Evolutionary conservation across 441 rosid species (phyloP), one percentile per base, ranked within the genome.

Genomic region (Daphne laureola): DNA sequence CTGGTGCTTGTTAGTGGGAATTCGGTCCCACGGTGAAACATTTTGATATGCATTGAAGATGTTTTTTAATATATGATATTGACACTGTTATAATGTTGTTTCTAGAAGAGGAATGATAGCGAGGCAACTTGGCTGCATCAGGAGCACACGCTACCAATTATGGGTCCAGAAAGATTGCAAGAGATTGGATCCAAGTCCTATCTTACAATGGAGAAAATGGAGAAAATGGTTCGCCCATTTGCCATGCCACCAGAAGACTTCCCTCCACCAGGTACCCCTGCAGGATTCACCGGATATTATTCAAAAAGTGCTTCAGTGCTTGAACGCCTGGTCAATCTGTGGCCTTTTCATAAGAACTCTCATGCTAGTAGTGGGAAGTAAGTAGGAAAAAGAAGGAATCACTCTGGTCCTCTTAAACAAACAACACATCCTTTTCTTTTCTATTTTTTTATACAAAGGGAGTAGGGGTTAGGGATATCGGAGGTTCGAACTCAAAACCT

Each of bases 231-330:
- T 49, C 94, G 75, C 36, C 88, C 88, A 11, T 95, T 95, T 56
- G 99, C 98, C 12, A 91, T 95, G 99, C 99, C 99, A 0, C 82
- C 99, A 0, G 99, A 91, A 65, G 99, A 91, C 70, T 95, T 95
- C 60, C 99, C 99, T 53, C 99, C 99, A 5, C 82, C 97, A 15
- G 65, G 94, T 14, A 66, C 71, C 14, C 98, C 99, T 8, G 97
- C 85, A 2, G 99, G 99, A 59, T 95, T 95, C 83, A 75, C 99
- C 0, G 98, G 98, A 61, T 89, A 92, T 74, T 95, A 92, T 63
- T 73, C 96, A 1, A 95, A 89, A 74, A 87, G 97, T 45, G 99
- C 99, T 2, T 76, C 91, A 0, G 98, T 95, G 36, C 93, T 95
- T 1, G 98, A 95, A 80, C 97, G 97, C 46, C 79, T 95, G 52